Evolutionary conservation across 1,139 yeast species (phyloP), one percentile per base, ranked within the genome.

Genomic region (Candida frijolesensis): DNA sequence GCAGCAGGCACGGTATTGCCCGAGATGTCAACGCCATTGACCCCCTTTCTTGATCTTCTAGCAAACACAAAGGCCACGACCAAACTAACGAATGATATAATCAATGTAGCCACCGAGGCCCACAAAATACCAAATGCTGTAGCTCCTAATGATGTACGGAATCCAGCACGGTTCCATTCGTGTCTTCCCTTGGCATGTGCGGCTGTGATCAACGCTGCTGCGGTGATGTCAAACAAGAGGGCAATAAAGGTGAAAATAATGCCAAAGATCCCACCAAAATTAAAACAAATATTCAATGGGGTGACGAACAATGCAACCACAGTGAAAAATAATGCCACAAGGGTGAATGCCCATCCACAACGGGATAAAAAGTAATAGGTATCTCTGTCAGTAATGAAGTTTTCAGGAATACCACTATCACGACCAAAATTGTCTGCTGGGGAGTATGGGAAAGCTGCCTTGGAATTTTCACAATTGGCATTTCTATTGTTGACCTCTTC

Each of bases 361-460:
- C 90, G 79, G 18, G 89, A 77, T 59, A 84, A 68, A 67, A 83
- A 85, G 68, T 76, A 89, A 65, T 79, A 86, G 33, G 76, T 64
- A 53, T 76, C 69, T 55, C 83, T 74, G 61, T 75, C 62, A 16
- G 63, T 59, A 42, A 68, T 59, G 58, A 89, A 83, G 16, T 68
- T 67, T 2, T 58, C 19, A 30, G 92, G 91, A 11, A 84, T 64
- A 25, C 72, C 77, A 6, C 57, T 52, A 15, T 64, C 55, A 12
- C 78, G 64, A 39, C 67, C 72, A 57, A 85, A 84, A 64, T 85
- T 84, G 48, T 76, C 76, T 45, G 63, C 72, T 32, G 92, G 92
- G 25, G 87, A 82, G 65, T 85, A 83, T 25, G 90, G 87, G 62
- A 74, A 84, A 29, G 84, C 94, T 19, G 92, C 82, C 19, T 58